A percentile compares a stretch with the other conserved stretches of the same genome.
These are phyloP conservation scores for Xenoacremonium recifei DNA, from an alignment of 2,329 filamentous ascomycete genomes.

Conservation along the genomic window DNA sequence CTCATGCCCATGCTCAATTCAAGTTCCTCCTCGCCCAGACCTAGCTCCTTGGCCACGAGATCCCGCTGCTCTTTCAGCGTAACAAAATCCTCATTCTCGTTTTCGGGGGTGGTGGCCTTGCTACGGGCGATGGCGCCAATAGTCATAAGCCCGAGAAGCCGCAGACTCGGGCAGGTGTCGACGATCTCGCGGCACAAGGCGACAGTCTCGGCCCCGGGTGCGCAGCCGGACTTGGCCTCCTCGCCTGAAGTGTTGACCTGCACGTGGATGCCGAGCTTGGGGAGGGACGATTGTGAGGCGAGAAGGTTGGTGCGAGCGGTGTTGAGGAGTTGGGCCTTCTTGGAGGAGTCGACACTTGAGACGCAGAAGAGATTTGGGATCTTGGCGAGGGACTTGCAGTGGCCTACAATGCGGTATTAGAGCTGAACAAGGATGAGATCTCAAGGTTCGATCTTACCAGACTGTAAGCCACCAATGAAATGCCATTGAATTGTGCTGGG, in stretches of 20 bases:
- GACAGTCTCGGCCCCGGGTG: conserved; percentile 61
- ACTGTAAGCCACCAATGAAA: conserved; percentile 93
- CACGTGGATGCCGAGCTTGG: conserved; percentile 71
- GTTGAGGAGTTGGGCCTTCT: conserved; percentile 83
- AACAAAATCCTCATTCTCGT: conserved; percentile 90
- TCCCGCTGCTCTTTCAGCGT: conserved; percentile 68
- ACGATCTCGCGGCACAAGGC: conserved; percentile 69
- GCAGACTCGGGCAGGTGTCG: conserved; percentile 69
- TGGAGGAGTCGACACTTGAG: conserved; percentile 81
- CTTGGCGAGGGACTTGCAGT: conserved; percentile 83
- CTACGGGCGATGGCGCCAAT: conserved; percentile 93
- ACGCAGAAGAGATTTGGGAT: conserved; percentile 91
- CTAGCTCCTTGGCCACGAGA: conserved; percentile 56
- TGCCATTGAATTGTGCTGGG: conserved; percentile 84
- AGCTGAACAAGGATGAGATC: background rate
- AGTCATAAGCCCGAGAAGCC: conserved; percentile 87
- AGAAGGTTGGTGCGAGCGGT: conserved; percentile 66
- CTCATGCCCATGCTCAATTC: conserved; percentile 99
- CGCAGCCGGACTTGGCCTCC: conserved; percentile 77
- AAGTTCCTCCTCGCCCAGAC: conserved; percentile 50
- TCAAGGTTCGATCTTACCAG: conserved; percentile 52
- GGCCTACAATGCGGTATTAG: conserved; percentile 52
- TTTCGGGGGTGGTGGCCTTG: conserved; percentile 67
- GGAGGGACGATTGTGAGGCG: conserved; percentile 34
- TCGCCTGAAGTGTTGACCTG: conserved; percentile 97